phyloP scores from a whole-genome alignment of 257 asterid species.

The Petrea volubilis region DNA sequence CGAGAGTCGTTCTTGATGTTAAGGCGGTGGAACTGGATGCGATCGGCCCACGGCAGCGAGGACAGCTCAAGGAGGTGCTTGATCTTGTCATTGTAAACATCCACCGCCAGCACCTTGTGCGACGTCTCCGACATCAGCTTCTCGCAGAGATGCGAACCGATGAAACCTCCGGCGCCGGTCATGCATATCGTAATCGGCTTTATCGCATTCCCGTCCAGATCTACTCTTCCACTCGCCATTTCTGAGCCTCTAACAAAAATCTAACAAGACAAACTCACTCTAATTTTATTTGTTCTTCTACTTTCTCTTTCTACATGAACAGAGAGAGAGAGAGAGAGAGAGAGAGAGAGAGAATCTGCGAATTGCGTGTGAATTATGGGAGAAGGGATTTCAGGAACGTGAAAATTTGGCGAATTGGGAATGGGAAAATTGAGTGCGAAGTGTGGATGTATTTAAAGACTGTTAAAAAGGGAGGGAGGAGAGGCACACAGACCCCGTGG shows the following conservation, averaged over 20 bases:
- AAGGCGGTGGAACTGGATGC: slow-evolving; percentile 90
- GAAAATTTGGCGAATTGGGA: slow-evolving; percentile 7
- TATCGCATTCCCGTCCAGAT: slow-evolving; percentile 86
- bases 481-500: slow-evolving; percentile 29
- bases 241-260: not conserved
- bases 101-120: slow-evolving; percentile 85
- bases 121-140: slow-evolving; percentile 76
- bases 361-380: slow-evolving; percentile 12
- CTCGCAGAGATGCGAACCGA: slow-evolving; percentile 95
- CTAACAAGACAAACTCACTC: too few species aligned
- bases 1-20: slow-evolving; percentile 93
- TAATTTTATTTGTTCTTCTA: too few species aligned
- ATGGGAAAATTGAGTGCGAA: slow-evolving; percentile 11
- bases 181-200: slow-evolving; percentile 82
- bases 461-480: slow-evolving; percentile 53
- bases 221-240: slow-evolving; percentile 77
- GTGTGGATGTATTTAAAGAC: slow-evolving; percentile 53
- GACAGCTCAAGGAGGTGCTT: slow-evolving; percentile 79
- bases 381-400: slow-evolving; percentile 12
- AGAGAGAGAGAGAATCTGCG: slow-evolving; percentile 4
- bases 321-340: too few species aligned
- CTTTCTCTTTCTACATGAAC: not conserved
- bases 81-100: slow-evolving; percentile 85
- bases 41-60: slow-evolving; percentile 54
- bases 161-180: slow-evolving; percentile 98